Conservation (phyloP, 352 stramenopile species). For the Phytophthora vignae region DNA sequence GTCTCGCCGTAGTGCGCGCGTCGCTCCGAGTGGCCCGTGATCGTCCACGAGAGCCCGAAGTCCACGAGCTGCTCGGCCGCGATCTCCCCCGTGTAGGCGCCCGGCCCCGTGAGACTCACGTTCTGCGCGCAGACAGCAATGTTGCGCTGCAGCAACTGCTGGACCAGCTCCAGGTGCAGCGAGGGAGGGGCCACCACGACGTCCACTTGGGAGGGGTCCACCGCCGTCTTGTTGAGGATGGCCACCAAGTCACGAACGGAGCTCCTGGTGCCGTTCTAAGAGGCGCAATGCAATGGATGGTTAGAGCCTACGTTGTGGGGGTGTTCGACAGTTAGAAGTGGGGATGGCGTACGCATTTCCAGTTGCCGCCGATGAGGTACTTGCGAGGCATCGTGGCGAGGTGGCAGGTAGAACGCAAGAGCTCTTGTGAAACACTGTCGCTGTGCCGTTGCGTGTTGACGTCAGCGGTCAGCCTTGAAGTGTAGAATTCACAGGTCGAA, state of each 20-base stretch:
- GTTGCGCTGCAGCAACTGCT: constrained; percentile 60
- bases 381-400: constrained; percentile 61
- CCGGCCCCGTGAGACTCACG: constrained; percentile 82
- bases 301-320: neutral
- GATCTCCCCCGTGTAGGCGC: constrained; percentile 95
- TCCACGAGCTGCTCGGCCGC: constrained; percentile 92
- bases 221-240: constrained; percentile 83
- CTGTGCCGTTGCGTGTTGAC: constrained; percentile 20
- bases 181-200: constrained; percentile 83
- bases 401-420: neutral
- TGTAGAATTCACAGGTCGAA: too few relatives aligned
- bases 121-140: constrained; percentile 85
- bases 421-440: constrained; percentile 1
- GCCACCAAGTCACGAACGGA: constrained; percentile 87
- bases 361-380: constrained; percentile 94
- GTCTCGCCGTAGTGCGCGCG: constrained; percentile 93
- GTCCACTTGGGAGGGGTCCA: constrained; percentile 71
- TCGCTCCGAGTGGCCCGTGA: constrained; percentile 94
- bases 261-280: constrained; percentile 78
- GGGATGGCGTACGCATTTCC: constrained; percentile 89
- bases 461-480: constrained; percentile 31
- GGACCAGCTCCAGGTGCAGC: constrained; percentile 69
- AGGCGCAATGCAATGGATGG: neutral
- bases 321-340: neutral
- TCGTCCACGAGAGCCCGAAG: constrained; percentile 78